These are phyloP conservation scores for Filobasidium floriforme DNA, from an alignment of 768 basidiomycete species.

Conservation along the genomic window DNA sequence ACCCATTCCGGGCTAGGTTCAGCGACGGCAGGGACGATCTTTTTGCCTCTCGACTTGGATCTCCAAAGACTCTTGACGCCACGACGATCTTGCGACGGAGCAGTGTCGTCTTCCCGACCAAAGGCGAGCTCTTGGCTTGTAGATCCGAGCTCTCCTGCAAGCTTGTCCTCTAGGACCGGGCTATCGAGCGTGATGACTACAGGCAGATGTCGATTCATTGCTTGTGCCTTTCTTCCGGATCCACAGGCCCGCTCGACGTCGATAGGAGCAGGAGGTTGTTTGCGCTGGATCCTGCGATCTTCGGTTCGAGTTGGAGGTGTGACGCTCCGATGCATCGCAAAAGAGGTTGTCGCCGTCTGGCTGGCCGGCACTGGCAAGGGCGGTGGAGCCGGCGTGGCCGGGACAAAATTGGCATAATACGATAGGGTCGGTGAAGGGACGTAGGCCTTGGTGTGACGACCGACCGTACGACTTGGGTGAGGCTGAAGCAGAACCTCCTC, in stretches of 20 bases:
- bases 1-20: slow-evolving; percentile 13
- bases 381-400: slow-evolving; percentile 17
- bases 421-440: slow-evolving; percentile 19
- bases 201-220: background rate
- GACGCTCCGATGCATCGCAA: background rate
- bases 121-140: background rate
- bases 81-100: background rate
- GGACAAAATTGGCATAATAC: slow-evolving; percentile 18
- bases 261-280: background rate
- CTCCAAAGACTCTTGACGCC: background rate
- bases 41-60: background rate
- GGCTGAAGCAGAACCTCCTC: background rate
- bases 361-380: background rate
- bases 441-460: background rate
- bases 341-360: background rate
- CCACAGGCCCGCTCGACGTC: background rate
- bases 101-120: background rate
- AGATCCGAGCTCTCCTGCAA: background rate
- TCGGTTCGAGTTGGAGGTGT: background rate
- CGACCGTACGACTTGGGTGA: background rate
- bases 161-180: background rate
- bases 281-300: background rate
- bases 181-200: slow-evolving; percentile 1
- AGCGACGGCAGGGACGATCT: background rate
- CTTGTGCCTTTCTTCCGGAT: background rate